Evolutionary conservation across 371 early-diverging fungal species (phyloP).

Genomic region (Rhizopus delemar): DNA sequence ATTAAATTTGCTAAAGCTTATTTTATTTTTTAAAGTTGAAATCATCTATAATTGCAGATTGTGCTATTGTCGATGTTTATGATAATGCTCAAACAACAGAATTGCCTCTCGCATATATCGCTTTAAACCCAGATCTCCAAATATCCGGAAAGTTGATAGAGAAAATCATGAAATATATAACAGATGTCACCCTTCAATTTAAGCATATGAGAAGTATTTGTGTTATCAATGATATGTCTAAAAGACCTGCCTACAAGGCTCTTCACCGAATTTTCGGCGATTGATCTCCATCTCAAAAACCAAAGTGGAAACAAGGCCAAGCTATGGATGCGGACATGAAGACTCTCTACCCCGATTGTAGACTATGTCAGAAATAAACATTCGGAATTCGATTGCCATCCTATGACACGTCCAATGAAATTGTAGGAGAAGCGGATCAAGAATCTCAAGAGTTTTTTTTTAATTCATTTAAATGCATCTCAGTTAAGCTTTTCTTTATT

Average conservation of each 20-base stretch:
- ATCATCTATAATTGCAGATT: slow-evolving; percentile 65
- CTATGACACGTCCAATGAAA: too few species aligned
- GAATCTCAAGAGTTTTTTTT: too few species aligned
- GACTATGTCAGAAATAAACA: too few species aligned
- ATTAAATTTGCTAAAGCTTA: slow-evolving; percentile 4
- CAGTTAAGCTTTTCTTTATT: too few species aligned
- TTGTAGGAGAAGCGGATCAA: too few species aligned
- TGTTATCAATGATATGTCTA: slow-evolving; percentile 68
- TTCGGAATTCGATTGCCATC: too few species aligned
- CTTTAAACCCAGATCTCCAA: slow-evolving; percentile 34
- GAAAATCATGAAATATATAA: slow-evolving; percentile 57
- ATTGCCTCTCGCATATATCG: slow-evolving; percentile 70
- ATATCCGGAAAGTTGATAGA: slow-evolving; percentile 17
- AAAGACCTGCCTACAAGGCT: slow-evolving; percentile 76
- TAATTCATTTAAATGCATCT: too few species aligned
- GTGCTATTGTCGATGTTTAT: slow-evolving; percentile 67
- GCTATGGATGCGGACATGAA: not conserved
- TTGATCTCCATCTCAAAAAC: not conserved
- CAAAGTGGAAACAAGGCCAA: not conserved
- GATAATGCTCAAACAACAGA: slow-evolving; percentile 61
- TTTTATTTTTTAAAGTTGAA: slow-evolving; percentile 16
- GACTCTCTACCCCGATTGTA: too few species aligned
- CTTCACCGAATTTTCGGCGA: slow-evolving; percentile 55
- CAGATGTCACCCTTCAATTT: slow-evolving; percentile 62
- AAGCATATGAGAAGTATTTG: slow-evolving; percentile 77